Evolutionary conservation across 495 filamentous ascomycete species (phyloP), one percentile per base, ranked within the genome.

Genomic region (Aspergillus olivimuriae): DNA sequence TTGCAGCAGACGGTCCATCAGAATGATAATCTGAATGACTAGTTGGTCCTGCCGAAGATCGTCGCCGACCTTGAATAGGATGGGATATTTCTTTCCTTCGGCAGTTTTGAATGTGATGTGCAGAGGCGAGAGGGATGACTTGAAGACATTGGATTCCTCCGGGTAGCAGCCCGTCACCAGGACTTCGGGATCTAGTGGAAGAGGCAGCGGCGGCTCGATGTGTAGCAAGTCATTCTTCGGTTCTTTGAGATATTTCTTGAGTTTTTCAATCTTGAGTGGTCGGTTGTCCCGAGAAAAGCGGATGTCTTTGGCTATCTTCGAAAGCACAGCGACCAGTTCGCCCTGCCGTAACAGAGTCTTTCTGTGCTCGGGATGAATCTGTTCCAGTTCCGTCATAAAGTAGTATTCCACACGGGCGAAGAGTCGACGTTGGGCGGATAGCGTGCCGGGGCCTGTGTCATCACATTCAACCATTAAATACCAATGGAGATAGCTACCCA

Each of bases 401-500:
- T 97, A 89, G 52, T 85, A 97, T 48, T 91, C 89, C 19, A 97
- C 85, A 39, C 89, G 89, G 8, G 83, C 80, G 60, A 95, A 97
- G 16, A 99, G 78, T 39, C 84, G 82, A 20, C 83, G 87, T 46
- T 89, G 83, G 38, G 81, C 78, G 15, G 76, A 74, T 2, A 76
- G 62, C 44, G 88, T 86, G 9, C 83, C 80, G 5, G 78, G 76
- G 41, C 79, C 84, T 41, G 81, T 76, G 53, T 96, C 89, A 55
- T 95, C 91, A 28, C 82, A 87, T 61, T 99, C 94, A 2, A 97
- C 94, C 80, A 95, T 95, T 1, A 99, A 72, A 60, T 97, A 99
- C 92, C 92, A 99, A 62, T 94, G 88, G 35, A 99, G 77, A 58
- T 88, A 95, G 57, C 92, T 99, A 4, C 90, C 92, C 1, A 99